Base-by-base conservation (phyloP, 2,329 filamentous ascomycete genomes). In the Epichloe brachyelytri region DNA sequence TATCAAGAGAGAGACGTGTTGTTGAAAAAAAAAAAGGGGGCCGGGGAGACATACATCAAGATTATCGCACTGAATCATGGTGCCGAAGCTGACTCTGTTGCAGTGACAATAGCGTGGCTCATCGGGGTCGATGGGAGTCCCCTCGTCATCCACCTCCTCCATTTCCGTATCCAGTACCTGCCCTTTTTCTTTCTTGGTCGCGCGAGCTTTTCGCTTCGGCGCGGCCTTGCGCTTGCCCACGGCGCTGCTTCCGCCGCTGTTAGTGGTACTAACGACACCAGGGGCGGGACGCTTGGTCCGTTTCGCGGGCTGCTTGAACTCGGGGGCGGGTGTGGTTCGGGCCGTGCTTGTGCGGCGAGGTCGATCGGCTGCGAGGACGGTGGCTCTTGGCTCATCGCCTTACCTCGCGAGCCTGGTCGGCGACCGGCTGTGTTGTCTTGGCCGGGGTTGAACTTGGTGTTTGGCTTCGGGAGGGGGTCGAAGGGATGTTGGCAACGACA, bases 61-160 rank as follows among this genome's bases (percentile, higher is more conserved):
- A 60, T 88, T 88, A 61, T 91, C 86, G 66, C 87, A 93, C 54
- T 80, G 79, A 63, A 93, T 87, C 87, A 93, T 93, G 19, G 77
- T 82, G 49, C 87, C 87, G 62, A 83, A 90, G 63, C 85, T 88
- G 49, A 93, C 85, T 52, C 86, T 75, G 58, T 87, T 85, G 66
- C 87, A 93, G 50, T 84, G 66, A 62, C 87, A 93, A 65, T 93
- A 93, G 55, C 79, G 73, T 41, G 82, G 78, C 70, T 93, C 87
- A 51, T 88, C 71, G 0, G 85, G 83, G 61, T 89, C 85, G 60
- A 90, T 85, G 26, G 78, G 68, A 54, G 83, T 83, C 11, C 80
- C 80, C 55, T 85, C 80, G 58, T 85, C 81, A 56, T 84, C 80
- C 49, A 83, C 74, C 61, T 84, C 82, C 50, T 79, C 78, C 53